Base-by-base conservation (phyloP, 78 protist genomes). In the Dictyostelium capitatum region DNA sequence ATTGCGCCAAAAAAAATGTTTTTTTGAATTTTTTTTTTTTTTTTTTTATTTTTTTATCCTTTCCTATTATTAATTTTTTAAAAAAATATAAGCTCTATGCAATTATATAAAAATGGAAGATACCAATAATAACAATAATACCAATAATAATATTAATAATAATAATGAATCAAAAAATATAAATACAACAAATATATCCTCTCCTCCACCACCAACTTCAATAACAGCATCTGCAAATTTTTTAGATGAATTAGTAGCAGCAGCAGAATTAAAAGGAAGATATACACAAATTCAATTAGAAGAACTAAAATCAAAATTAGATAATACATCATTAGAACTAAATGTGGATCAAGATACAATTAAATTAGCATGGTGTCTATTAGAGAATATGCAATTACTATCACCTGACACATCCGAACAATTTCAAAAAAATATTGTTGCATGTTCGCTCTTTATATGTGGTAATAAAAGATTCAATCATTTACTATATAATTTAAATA, bases 191-290 rank as follows among this genome's bases (percentile, higher is more conserved):
- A 37, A 37, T 37, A 37, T 37, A 37, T 37, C 43, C 1, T 2
- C 43, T 37, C 43, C 43, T 37, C 43, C 2, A 37, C 43, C 43
- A 37, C 43, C 43, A 37, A 37, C 43, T 3, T 3, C 1, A 1
- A 37, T 2, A 37, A 37, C 43, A 37, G 2, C 43, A 3, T 37
- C 43, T 14, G 43, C 43, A 37, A 65, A 65, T 7, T 41, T 47
- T 25, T 70, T 84, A 74, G 92, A 87, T 15, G 92, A 87, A 32
- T 64, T 87, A 74, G 83, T 87, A 1, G 92, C 92, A n/a, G 92
- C 92, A 51, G 79, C 73, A 20, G 92, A 87, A 51, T 73, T 77
- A 32, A 37, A 70, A 28, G 80, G 80, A 7, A 72, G 67, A 57
- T 23, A 8, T 2, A 23, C 51, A 3, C 79, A 41, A 37, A 6